These are phyloP conservation scores for Calonectria pauciramosa DNA, from an alignment of 2,329 filamentous ascomycete species.

Conservation along the genomic window DNA sequence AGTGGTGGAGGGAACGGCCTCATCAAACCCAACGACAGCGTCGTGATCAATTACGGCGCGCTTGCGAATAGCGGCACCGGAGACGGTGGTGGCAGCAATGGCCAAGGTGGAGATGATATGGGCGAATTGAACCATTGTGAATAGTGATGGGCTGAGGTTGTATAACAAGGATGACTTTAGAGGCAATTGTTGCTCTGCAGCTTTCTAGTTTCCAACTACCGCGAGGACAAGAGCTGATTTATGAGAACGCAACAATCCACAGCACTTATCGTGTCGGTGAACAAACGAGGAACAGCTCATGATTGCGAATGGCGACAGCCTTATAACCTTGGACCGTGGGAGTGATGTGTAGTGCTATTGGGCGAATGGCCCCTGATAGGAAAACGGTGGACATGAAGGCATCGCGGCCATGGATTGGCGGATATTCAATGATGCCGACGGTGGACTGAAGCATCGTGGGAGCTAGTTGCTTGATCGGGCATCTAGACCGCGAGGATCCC, in stretches of 20 bases:
- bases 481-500: conserved; percentile 36
- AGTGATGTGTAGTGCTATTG: conserved; percentile 26
- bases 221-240: background rate
- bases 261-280: conserved; percentile 15
- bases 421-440: conserved; percentile 32
- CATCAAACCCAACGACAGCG: conserved; percentile 49
- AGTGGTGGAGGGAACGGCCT: conserved; percentile 48
- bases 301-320: background rate
- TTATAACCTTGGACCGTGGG: conserved; percentile 29
- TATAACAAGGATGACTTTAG: background rate
- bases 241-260: background rate
- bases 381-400: conserved; percentile 33
- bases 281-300: conserved; percentile 11
- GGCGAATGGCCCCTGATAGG: conserved; percentile 26
- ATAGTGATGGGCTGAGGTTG: background rate
- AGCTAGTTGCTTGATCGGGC: conserved; percentile 38
- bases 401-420: conserved; percentile 39
- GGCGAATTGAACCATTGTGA: conserved; percentile 38
- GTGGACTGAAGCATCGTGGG: conserved; percentile 23
- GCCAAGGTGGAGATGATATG: conserved; percentile 38
- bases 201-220: background rate
- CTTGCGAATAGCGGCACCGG: conserved; percentile 43
- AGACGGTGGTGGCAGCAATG: conserved; percentile 33
- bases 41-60: conserved; percentile 49
- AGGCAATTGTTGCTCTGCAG: background rate